These are phyloP conservation scores for Fulvia fulva DNA, from an alignment of 2,329 filamentous ascomycete genomes.

Conservation along the genomic window DNA sequence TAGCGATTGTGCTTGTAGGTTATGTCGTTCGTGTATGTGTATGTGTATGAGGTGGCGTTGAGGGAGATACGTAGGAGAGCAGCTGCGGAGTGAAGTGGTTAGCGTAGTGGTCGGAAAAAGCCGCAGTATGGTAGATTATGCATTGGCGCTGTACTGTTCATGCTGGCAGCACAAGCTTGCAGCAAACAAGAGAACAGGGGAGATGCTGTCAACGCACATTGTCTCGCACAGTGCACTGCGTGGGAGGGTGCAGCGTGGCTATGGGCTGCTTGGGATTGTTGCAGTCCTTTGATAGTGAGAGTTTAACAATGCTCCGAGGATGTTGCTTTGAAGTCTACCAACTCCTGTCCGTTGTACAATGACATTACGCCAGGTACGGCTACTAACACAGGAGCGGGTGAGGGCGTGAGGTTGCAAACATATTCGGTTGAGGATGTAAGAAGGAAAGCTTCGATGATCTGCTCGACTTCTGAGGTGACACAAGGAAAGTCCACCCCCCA, in stretches of 20 bases:
- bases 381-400: background rate
- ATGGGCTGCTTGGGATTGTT: background rate
- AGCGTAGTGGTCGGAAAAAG: background rate
- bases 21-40: background rate
- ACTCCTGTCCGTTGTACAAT: slow-evolving; percentile 34
- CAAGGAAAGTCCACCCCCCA: background rate
- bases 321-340: slow-evolving; percentile 31
- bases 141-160: background rate
- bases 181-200: background rate
- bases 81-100: background rate
- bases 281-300: background rate
- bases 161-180: background rate
- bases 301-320: slow-evolving; percentile 19
- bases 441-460: background rate
- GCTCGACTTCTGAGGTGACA: background rate
- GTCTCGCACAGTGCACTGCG: background rate
- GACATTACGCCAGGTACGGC: slow-evolving; percentile 21
- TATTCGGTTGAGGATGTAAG: background rate
- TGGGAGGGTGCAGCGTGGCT: background rate
- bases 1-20: background rate
- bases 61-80: background rate
- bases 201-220: background rate
- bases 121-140: background rate
- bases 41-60: background rate
- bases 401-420: background rate